Base-by-base conservation (phyloP, 2,329 filamentous ascomycete genomes). In the Beauveria brongniartii region DNA sequence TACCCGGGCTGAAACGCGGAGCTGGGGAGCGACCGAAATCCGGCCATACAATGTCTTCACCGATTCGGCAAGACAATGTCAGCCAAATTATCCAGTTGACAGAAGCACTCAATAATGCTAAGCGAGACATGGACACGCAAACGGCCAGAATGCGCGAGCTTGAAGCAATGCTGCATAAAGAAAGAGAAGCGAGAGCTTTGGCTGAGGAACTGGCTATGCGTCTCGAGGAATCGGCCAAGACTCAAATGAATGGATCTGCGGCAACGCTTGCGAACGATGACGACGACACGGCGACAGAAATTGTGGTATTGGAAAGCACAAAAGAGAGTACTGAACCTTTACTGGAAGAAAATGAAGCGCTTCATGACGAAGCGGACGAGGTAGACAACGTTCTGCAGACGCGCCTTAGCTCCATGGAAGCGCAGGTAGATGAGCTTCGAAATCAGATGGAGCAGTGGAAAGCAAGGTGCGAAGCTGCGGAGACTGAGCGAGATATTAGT, bases 101-200 rank as follows among this genome's bases (percentile, higher is more conserved):
- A 7, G 92, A 97, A 68, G 91, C 91, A 22, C 78, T 99, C 48
- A 90, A 88, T 59, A 86, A 84, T 62, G 90, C 92, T 10, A 95
- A 91, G 75, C 89, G 88, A 67, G 92, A 97, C 70, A 85, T 97
- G 47, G 92, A 95, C 68, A 83, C 81, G n/a, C 92, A 97, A 71
- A 86, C 85, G 55, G 81, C 85, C 47, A 86, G 90, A 34, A 86
- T 97, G 72, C 88, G 87, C 66, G 89, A 92, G 67, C 77, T 97
- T 14, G 93, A 97, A 63, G 69, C 67, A 10, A 72, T 90, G 75
- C 78, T 97, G 48, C 84, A 82, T 55, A 86, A 88, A 69, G 94
- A 99, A 73, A 84, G 91, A 28, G 82, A 86, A 65, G 92, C 92
- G 30, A 84, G 94, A 61, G 88, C 95, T 68, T 81, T 85, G 57